Base-by-base conservation (phyloP, 1,284 basidiomycete species). In the Coniophora puteana region DNA sequence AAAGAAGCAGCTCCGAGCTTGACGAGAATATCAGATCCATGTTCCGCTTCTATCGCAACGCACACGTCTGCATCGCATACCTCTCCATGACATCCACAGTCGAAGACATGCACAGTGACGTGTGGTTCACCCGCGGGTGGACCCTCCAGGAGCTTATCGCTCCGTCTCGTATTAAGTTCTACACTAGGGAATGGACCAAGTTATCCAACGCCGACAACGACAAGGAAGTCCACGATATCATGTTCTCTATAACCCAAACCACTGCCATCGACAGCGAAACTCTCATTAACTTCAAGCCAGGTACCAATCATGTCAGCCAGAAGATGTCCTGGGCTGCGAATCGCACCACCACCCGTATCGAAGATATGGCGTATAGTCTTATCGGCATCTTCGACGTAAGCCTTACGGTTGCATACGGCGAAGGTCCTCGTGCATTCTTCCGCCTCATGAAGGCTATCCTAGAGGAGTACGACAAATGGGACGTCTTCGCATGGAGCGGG, bases 71-170 rank as follows among this genome's bases (percentile, higher is more conserved):
- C 22, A 40, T 40, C 12, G 38, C 16, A 8, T 23, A 39, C 11
- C 36, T 40, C 12, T 21, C 38, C 20, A 35, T 16, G 21, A 22
- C 38, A 16, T 12, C 10, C 21, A 10, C 37, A 29, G 35, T 53
- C 21, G 38, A 49, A 10, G 41, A 36, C 14, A 45, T 54, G 13
- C 41, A 39, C 30, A 27, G 12, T 4, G 37, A 45, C 2, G 30
- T 18, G 12, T 13, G 17, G n/a, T 23, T 30, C 8, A 12, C 13
- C n/a, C 11, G 51, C 55, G 22, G 40, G 44, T 48, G 46, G 46
- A 46, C 47, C 18, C 35, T 43, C 21, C 53, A 55, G 5, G 51
- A 54, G 28, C 21, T 54, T n/a, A 52, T 57, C 13, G 56, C 56
- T 0, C 51, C 55, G 5, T 14, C 22, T 3, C 41, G 14, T 8